Evolutionary conservation across 1,139 yeast species (phyloP).

Genomic region (Sugiyamaella pinicola): DNA sequence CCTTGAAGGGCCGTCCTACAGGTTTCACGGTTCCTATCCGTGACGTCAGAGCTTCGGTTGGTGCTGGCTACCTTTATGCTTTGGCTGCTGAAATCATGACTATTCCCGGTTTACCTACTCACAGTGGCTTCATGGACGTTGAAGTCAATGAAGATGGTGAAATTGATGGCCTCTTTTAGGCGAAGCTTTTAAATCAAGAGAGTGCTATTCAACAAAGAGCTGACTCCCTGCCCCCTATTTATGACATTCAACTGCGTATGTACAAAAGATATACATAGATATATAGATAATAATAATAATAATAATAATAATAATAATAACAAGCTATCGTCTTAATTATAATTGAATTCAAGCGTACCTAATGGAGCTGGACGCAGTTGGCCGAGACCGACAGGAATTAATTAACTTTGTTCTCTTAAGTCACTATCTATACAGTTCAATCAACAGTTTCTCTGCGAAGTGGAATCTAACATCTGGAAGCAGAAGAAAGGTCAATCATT

Average conservation of each 20-base stretch:
- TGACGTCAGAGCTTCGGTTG: constrained; percentile 91
- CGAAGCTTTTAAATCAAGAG: background rate
- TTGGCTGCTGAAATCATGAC: constrained; percentile 97
- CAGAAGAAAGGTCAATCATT: too few relatives aligned
- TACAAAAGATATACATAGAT: constrained; percentile 13
- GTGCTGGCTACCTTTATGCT: constrained; percentile 96
- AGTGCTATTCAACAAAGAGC: constrained; percentile 18
- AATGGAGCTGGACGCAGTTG: too few relatives aligned
- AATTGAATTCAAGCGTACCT: too few relatives aligned
- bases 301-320: too few relatives aligned
- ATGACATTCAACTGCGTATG: constrained; percentile 21
- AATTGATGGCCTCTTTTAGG: constrained; percentile 87
- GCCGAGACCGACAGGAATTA: too few relatives aligned
- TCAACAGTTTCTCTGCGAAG: too few relatives aligned
- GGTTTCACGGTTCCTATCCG: constrained; percentile 93
- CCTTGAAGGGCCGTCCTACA: constrained; percentile 92
- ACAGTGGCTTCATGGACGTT: constrained; percentile 95
- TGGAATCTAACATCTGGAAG: too few relatives aligned
- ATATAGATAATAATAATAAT: constrained; percentile 16
- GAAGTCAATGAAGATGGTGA: constrained; percentile 92
- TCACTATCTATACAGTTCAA: too few relatives aligned
- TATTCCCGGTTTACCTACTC: constrained; percentile 96
- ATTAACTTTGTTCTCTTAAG: too few relatives aligned
- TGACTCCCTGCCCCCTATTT: constrained; percentile 9
- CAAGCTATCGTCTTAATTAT: too few relatives aligned